Percentiles rank a stretch among this genome's conserved stretches.
phyloP scores from a whole-genome alignment of 2,329 filamentous ascomycete species.

The Alternaria panax region DNA sequence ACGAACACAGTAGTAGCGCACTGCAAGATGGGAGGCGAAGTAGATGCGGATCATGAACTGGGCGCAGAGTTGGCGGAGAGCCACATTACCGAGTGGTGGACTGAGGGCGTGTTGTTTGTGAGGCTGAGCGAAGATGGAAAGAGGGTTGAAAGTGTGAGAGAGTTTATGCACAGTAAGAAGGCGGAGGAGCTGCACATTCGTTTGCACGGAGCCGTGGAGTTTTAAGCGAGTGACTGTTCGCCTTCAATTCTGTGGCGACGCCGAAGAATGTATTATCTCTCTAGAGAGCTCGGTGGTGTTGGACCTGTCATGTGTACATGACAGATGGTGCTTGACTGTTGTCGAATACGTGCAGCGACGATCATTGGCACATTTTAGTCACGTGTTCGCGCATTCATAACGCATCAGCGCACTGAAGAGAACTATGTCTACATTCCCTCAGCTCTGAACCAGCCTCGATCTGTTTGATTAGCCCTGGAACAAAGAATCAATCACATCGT shows the following conservation, averaged over 20 bases:
- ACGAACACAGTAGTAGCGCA: conserved; percentile 50
- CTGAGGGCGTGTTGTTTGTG: conserved; percentile 35
- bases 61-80: conserved; percentile 25
- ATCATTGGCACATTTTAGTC: neutral
- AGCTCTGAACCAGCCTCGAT: neutral
- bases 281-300: neutral
- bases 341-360: neutral
- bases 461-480: neutral
- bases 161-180: conserved; percentile 55
- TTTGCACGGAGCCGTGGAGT: conserved; percentile 41
- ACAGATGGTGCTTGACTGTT: neutral
- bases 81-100: conserved; percentile 36
- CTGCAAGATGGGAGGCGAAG: conserved; percentile 37
- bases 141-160: conserved; percentile 34
- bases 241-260: neutral
- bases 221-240: conserved; percentile 25
- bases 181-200: conserved; percentile 47
- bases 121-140: conserved; percentile 32
- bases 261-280: neutral
- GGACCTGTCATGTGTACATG: neutral
- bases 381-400: neutral
- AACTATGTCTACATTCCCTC: neutral
- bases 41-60: conserved; percentile 26
- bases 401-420: neutral
- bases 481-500: neutral